Evolutionary conservation across 2,329 filamentous ascomycete species (phyloP).

Genomic region (Orbilia oligospora): DNA sequence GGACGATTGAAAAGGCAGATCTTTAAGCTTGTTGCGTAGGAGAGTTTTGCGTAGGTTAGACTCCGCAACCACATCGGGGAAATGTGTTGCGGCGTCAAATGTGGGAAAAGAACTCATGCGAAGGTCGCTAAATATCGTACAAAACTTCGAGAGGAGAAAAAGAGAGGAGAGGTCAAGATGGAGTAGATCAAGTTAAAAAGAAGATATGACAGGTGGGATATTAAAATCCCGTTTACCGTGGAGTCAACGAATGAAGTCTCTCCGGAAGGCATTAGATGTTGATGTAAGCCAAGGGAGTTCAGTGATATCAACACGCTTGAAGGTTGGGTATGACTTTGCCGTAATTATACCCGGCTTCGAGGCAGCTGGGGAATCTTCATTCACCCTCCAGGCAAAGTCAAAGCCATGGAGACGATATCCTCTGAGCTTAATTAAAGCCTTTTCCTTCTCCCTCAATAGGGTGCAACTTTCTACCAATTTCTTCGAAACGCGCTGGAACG

Average conservation of each 20-base stretch:
- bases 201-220: background rate
- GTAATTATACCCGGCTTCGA: background rate
- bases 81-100: background rate
- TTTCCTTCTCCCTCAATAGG: background rate
- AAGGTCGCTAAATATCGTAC: background rate
- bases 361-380: background rate
- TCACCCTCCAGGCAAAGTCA: background rate
- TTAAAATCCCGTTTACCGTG: background rate
- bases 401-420: slow-evolving; percentile 11
- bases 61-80: background rate
- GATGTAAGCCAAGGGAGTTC: background rate
- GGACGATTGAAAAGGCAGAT: background rate
- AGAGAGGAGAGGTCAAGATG: background rate
- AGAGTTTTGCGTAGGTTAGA: background rate
- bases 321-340: background rate
- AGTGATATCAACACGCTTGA: background rate
- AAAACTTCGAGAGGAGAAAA: background rate
- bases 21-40: background rate
- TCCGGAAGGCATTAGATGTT: background rate
- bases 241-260: background rate
- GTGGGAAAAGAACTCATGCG: background rate
- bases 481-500: background rate
- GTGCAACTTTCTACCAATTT: background rate
- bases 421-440: background rate
- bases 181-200: background rate